Base-by-base conservation (phyloP, 208 protist species). In the Crithidia sp. region DNA sequence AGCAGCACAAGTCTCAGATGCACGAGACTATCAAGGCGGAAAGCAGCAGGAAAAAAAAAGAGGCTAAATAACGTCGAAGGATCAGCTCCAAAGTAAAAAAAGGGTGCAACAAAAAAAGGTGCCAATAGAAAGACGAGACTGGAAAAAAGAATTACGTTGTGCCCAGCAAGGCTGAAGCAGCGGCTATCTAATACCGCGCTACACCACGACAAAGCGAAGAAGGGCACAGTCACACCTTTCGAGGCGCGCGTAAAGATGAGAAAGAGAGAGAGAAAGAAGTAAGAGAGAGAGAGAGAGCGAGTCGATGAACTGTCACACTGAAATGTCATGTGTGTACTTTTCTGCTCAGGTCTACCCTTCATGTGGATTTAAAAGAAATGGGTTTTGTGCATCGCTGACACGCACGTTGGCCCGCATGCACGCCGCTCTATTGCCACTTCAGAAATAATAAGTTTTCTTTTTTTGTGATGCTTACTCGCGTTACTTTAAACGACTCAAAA, bases 41-140 rank as follows among this genome's bases (percentile, higher is more conserved):
- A 28, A 28, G 28, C 28, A 28, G 28, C 28, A 59, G 13, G 12
- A 54, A 41, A 70, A 82, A 71, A 53, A 44, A 71, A 57, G 3
- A 17, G 50, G 37, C 44, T 41, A 14, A 39, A 54, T 52, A 65
- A 28, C 39, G 60, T 28, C 28, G 28, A 28, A 28, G 28, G 28
- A 28, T 28, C 28, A 28, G 28, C 28, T 28, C 28, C 28, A 28
- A 28, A 28, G 28, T 28, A 49, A 57, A 66, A 47, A 43, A 0
- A 44, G 50, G n/a, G 7, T 7, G 36, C n/a, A 41, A 41, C 2
- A 60, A 82, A 41, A 73, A 19, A 6, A 62, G 28, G 28, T 28
- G 28, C 28, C 28, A 28, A 28, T 28, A 28, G 10, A 44, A 59
- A 3, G 0, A 45, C 36, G 39, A 60, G 39, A 17, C 12, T 40